Conservation (phyloP, 495 filamentous ascomycete genomes). For the Podospora pseudopauciseta region DNA sequence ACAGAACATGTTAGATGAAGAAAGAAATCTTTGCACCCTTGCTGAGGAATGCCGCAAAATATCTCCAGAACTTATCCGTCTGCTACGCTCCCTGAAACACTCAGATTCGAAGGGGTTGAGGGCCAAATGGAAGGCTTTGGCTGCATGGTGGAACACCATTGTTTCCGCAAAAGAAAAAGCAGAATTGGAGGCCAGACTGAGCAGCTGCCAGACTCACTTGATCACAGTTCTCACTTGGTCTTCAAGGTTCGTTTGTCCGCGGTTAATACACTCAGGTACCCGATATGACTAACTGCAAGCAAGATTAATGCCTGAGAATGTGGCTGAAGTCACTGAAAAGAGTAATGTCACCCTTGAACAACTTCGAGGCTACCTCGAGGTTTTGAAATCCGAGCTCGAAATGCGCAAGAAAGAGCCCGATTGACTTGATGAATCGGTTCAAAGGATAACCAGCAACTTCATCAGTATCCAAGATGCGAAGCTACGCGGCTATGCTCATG, state of each 20-base stretch:
- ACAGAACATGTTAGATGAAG: not conserved
- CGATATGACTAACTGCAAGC: not conserved
- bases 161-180: not conserved
- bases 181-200: not conserved
- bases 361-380: not conserved
- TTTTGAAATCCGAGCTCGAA: not conserved
- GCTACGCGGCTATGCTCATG: not conserved
- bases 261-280: not conserved
- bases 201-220: not conserved
- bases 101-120: not conserved
- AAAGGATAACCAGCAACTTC: not conserved
- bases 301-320: too few relatives aligned
- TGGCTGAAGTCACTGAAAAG: not conserved
- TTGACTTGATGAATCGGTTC: not conserved
- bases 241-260: not conserved
- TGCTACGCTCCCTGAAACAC: not conserved
- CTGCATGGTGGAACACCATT: not conserved
- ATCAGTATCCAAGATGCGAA: not conserved
- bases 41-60: not conserved
- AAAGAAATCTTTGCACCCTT: not conserved
- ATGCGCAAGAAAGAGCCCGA: not conserved
- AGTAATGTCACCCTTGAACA: not conserved
- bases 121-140: not conserved
- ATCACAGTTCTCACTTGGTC: not conserved
- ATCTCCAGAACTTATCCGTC: not conserved